Evolutionary conservation across 495 filamentous ascomycete genomes (phyloP).

Genomic region (Neurospora sp.): DNA sequence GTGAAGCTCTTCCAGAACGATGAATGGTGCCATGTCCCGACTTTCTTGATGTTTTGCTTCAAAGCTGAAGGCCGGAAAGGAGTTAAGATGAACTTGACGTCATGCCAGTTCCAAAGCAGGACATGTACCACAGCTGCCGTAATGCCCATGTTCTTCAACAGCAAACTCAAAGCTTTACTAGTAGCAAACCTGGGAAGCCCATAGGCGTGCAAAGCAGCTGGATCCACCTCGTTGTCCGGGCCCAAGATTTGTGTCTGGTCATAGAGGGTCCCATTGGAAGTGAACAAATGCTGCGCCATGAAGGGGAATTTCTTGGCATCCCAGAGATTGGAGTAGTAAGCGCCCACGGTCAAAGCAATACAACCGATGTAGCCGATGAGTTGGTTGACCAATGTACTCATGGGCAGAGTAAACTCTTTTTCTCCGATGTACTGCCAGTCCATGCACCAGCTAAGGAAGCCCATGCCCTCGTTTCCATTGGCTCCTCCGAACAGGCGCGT

Average conservation of each 20-base stretch:
- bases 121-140: constrained; percentile 34
- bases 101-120: constrained; percentile 24
- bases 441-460: constrained; percentile 35
- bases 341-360: constrained; percentile 27
- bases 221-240: constrained; percentile 24
- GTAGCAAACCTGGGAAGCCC: constrained; percentile 33
- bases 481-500: constrained; percentile 46
- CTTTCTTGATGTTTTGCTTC: constrained; percentile 6
- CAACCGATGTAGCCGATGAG: constrained; percentile 32
- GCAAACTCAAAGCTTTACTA: constrained; percentile 26
- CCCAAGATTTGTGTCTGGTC: constrained; percentile 29
- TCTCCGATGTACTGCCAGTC: constrained; percentile 45
- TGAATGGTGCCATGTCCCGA: not conserved
- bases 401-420: constrained; percentile 21
- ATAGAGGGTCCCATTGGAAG: constrained; percentile 45
- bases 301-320: constrained; percentile 36
- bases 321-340: constrained; percentile 39
- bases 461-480: constrained; percentile 36
- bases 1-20: constrained; percentile 2
- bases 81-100: constrained; percentile 9
- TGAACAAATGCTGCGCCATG: constrained; percentile 35
- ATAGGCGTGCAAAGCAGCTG: constrained; percentile 15
- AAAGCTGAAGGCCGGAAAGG: constrained; percentile 12
- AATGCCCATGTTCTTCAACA: constrained; percentile 29
- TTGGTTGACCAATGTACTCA: constrained; percentile 27